These are phyloP conservation scores for Trichopus zeylanicus DNA, from an alignment of 116 monocot species.

Conservation along the genomic window DNA sequence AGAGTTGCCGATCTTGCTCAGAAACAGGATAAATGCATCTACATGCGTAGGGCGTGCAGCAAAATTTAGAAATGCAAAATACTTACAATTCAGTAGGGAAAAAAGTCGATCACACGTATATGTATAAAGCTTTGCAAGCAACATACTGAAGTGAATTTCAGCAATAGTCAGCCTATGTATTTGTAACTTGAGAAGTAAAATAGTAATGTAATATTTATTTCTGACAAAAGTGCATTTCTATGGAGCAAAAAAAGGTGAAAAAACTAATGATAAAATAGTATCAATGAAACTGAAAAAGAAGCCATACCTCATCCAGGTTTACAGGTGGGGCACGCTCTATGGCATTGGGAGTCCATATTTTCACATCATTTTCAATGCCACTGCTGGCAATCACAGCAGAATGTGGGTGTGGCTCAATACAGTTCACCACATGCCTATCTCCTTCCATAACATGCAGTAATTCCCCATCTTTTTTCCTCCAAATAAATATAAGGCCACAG, in stretches of 20 bases:
- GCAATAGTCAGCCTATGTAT: too few species aligned
- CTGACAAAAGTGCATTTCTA: too few species aligned
- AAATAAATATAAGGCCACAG: constrained; percentile 82
- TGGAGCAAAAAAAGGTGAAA: not conserved
- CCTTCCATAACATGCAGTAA: constrained; percentile 82
- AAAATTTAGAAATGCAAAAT: too few species aligned
- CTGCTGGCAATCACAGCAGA: constrained; percentile 65
- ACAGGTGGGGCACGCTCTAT: constrained; percentile 33
- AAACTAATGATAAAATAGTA: not conserved
- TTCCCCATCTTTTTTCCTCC: constrained; percentile 83
- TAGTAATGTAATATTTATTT: too few species aligned
- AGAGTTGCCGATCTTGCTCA: not conserved
- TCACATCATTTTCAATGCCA: constrained; percentile 82
- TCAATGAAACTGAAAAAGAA: not conserved
- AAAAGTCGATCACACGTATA: too few species aligned
- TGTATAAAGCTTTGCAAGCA: too few species aligned
- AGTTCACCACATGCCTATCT: constrained; percentile 75
- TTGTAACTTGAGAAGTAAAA: too few species aligned
- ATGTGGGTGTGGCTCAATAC: constrained; percentile 70
- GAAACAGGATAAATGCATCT: not conserved
- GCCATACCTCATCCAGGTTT: constrained; percentile 51
- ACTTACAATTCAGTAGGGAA: too few species aligned
- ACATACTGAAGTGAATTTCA: too few species aligned
- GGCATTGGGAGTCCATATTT: constrained; percentile 77
- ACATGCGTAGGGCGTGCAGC: too few species aligned